Conservation (phyloP, 129 eudicot genomes). For the Centella asiatica region DNA sequence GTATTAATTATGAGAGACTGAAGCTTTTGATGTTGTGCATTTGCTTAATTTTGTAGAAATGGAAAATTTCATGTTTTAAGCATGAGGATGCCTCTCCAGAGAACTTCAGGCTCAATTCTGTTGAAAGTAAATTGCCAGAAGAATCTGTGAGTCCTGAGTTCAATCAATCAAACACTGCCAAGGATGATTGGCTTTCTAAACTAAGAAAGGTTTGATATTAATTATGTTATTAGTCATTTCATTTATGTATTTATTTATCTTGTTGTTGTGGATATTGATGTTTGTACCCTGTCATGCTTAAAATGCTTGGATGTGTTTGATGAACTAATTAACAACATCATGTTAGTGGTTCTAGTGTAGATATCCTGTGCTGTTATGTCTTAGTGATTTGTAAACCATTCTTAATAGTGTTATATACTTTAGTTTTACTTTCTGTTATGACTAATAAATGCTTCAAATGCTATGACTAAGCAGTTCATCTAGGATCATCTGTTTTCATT, state of each 20-base stretch:
- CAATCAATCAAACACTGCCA: constrained; percentile 22
- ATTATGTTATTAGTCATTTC: background rate
- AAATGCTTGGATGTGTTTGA: background rate
- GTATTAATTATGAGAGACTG: background rate
- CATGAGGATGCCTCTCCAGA: constrained; percentile 30
- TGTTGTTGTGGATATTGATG: background rate
- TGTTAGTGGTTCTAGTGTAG: too few species aligned
- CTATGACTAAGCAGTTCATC: background rate
- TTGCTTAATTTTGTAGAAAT: constrained; percentile 26
- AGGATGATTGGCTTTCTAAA: constrained; percentile 26
- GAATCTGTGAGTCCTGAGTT: constrained; percentile 20
- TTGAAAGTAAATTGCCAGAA: constrained; percentile 26
- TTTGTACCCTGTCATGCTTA: background rate
- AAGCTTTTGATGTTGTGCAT: constrained; percentile 1
- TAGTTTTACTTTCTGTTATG: too few species aligned
- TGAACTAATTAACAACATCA: background rate
- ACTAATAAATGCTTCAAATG: background rate
- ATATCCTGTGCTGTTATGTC: too few species aligned
- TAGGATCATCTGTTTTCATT: too few species aligned
- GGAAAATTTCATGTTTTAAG: constrained; percentile 44
- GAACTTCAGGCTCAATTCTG: constrained; percentile 6
- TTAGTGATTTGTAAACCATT: too few species aligned
- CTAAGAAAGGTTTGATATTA: constrained; percentile 27
- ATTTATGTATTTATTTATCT: background rate
- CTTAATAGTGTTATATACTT: too few species aligned